Evolutionary conservation across 2,329 filamentous ascomycete genomes (phyloP).

Genomic region (Aspergillus fumigatiaffinis): DNA sequence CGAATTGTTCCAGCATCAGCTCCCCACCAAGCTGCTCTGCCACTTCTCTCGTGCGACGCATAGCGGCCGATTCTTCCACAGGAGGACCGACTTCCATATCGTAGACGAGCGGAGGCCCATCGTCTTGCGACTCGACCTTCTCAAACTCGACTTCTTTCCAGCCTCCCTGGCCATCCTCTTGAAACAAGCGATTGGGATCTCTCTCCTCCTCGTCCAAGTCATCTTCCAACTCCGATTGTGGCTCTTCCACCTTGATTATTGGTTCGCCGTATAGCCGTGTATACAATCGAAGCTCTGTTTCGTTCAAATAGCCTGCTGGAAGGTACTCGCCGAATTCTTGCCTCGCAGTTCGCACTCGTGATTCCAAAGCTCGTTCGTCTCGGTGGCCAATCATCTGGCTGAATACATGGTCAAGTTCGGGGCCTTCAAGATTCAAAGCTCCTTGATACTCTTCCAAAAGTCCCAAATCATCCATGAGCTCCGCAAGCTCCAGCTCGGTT

Average conservation of each 20-base stretch:
- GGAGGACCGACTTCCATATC: constrained; percentile 25
- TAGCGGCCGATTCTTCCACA: constrained; percentile 27
- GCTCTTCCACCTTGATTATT: constrained; percentile 33
- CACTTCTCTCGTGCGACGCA: constrained; percentile 35
- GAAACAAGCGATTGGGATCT: constrained; percentile 32
- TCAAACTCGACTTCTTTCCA: constrained; percentile 34
- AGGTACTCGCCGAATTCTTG: constrained; percentile 73
- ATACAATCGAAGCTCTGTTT: constrained; percentile 71
- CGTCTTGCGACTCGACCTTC: constrained; percentile 15
- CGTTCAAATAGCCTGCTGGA: constrained; percentile 65
- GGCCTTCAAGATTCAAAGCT: constrained; percentile 19
- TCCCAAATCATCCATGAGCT: constrained; percentile 33
- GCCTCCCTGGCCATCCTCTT: constrained; percentile 35
- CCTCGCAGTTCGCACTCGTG: constrained; percentile 62
- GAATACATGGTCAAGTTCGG: constrained; percentile 26
- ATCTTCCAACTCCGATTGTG: constrained; percentile 23
- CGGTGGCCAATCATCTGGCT: constrained; percentile 27
- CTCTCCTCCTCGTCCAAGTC: constrained; percentile 25
- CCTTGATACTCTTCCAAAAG: constrained; percentile 25
- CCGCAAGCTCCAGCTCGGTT: constrained; percentile 31
- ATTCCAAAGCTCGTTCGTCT: constrained; percentile 30
- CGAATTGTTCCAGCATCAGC: constrained; percentile 42
- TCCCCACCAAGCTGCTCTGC: constrained; percentile 38
- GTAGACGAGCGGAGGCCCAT: constrained; percentile 21
- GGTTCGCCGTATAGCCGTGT: constrained; percentile 77